These are phyloP conservation scores for Ophiostoma pallidulum DNA, from an alignment of 2,329 filamentous ascomycete species.

Conservation along the genomic window DNA sequence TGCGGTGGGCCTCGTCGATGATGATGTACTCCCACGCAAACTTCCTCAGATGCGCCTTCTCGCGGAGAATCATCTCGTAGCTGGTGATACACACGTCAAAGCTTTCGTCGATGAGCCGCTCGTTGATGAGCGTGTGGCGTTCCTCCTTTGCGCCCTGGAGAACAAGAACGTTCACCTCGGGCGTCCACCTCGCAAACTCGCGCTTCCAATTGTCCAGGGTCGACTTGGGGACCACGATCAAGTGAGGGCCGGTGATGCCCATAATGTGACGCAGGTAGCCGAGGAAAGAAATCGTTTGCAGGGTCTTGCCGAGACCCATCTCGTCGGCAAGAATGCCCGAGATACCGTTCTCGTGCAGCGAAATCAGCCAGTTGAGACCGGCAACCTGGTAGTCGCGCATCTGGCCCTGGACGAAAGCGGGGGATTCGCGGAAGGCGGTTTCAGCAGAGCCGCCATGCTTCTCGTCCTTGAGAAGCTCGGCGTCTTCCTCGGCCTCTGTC, in stretches of 20 bases:
- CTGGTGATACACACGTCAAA: conserved; percentile 98
- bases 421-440: conserved; percentile 89
- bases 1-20: conserved; percentile 94
- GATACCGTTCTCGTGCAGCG: conserved; percentile 95
- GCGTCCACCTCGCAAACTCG: conserved; percentile 89
- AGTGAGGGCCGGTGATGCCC: conserved; percentile 81
- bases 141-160: conserved; percentile 94
- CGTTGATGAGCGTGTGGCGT: conserved; percentile 76
- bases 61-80: conserved; percentile 96
- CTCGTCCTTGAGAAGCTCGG: conserved; percentile 78
- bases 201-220: conserved; percentile 98
- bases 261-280: conserved; percentile 89
- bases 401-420: conserved; percentile 72
- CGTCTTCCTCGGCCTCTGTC: conserved; percentile 96
- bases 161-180: conserved; percentile 87
- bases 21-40: conserved; percentile 99
- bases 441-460: conserved; percentile 77
- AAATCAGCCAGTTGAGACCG: conserved; percentile 95
- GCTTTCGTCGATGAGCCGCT: conserved; percentile 83
- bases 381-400: conserved; percentile 98
- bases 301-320: conserved; percentile 96
- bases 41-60: conserved; percentile 91
- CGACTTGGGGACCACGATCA: conserved; percentile 89
- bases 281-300: conserved; percentile 94
- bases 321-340: conserved; percentile 96